phyloP scores from a whole-genome alignment of 352 stramenopile species.

The Plasmopara viticola region DNA sequence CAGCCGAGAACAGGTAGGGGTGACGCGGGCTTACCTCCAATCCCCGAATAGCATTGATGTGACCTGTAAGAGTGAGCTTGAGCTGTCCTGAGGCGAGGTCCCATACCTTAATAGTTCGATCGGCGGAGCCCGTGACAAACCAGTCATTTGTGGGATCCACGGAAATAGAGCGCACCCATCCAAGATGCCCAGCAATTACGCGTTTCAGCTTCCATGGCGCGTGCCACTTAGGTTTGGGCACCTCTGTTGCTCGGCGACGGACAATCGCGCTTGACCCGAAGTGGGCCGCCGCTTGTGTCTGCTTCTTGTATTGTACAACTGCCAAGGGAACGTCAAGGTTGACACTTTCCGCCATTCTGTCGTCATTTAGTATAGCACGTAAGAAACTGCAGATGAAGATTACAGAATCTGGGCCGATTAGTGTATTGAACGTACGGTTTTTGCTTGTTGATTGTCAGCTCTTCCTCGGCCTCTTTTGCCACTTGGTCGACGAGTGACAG shows the following conservation, averaged over 20 bases:
- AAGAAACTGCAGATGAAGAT: constrained; percentile 3
- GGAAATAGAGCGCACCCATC: constrained; percentile 96
- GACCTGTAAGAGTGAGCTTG: constrained; percentile 98
- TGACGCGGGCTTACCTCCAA: constrained; percentile 94
- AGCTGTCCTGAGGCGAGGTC: constrained; percentile 95
- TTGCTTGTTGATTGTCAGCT: constrained; percentile 37
- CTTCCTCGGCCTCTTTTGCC: constrained; percentile 44
- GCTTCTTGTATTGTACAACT: constrained; percentile 62
- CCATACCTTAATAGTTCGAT: constrained; percentile 98
- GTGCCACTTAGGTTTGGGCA: constrained; percentile 97
- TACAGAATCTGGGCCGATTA: not conserved
- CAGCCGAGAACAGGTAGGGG: constrained; percentile 97
- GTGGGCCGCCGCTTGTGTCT: constrained; percentile 38
- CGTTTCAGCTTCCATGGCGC: constrained; percentile 97
- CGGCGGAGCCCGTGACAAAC: constrained; percentile 96
- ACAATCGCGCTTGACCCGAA: constrained; percentile 62
- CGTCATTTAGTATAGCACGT: constrained; percentile 2
- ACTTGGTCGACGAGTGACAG: constrained; percentile 47
- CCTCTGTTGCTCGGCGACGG: constrained; percentile 71
- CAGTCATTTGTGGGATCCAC: constrained; percentile 98
- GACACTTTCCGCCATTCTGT: constrained; percentile 17
- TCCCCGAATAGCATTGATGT: constrained; percentile 97
- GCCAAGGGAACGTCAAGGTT: constrained; percentile 25
- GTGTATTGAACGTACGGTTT: constrained; percentile 31
- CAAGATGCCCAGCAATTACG: constrained; percentile 93